These are phyloP conservation scores for Aspergillus neotritici DNA, from an alignment of 2,329 filamentous ascomycete species.

Conservation along the genomic window DNA sequence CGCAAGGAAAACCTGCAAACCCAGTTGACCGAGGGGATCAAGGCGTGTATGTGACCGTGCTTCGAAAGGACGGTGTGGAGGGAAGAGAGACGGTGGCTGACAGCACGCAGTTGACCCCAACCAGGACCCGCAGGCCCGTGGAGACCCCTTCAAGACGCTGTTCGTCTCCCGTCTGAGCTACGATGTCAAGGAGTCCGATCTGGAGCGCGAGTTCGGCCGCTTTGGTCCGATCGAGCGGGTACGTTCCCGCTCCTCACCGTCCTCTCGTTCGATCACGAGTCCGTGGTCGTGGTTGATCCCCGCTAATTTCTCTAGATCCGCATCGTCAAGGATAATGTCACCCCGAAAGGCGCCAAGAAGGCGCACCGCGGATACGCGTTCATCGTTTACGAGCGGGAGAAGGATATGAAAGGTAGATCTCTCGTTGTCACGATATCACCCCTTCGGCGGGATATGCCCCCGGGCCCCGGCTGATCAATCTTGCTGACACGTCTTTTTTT, in stretches of 20 bases:
- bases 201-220: constrained; percentile 88
- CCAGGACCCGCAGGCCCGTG: constrained; percentile 81
- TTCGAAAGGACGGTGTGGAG: no score
- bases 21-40: constrained; percentile 58
- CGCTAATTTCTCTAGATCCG: constrained; percentile 60
- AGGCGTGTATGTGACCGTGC: constrained; percentile 50
- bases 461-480: constrained; percentile 9
- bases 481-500: constrained; percentile 35
- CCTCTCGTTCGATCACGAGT: neutral
- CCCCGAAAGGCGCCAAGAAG: constrained; percentile 72
- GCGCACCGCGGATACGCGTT: constrained; percentile 89
- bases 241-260: constrained; percentile 28
- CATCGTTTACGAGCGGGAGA: constrained; percentile 92
- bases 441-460: constrained; percentile 10
- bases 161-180: constrained; percentile 89
- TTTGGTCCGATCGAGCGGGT: constrained; percentile 93
- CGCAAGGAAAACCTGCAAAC: constrained; percentile 64
- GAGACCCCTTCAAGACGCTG: constrained; percentile 90
- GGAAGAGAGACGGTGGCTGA: neutral
- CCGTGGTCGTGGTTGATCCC: neutral
- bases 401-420: constrained; percentile 92
- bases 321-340: constrained; percentile 66
- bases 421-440: no score
- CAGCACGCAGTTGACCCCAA: constrained; percentile 63
- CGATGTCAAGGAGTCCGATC: constrained; percentile 78